phyloP scores from a whole-genome alignment of 257 asterid genomes.

The Plantago elongata region DNA sequence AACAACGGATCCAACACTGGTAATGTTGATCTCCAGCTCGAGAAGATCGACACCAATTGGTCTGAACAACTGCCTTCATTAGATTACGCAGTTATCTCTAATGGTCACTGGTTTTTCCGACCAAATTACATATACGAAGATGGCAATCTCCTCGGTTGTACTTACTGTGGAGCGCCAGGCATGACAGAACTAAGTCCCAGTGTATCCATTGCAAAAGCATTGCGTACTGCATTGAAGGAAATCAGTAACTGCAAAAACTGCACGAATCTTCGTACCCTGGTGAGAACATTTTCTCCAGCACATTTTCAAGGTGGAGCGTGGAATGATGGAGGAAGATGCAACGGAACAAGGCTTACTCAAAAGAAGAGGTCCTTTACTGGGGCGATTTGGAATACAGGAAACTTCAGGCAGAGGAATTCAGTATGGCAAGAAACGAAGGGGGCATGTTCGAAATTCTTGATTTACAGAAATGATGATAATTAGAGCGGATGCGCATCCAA shows the following conservation, averaged over 20 bases:
- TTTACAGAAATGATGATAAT: conserved; percentile 37
- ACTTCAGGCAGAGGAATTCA: conserved; percentile 36
- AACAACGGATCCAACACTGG: conserved; percentile 38
- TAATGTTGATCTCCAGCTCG: conserved; percentile 36
- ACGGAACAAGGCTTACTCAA: conserved; percentile 26
- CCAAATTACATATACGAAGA: conserved; percentile 31
- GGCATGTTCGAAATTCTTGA: conserved; percentile 30
- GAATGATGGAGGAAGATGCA: conserved; percentile 44
- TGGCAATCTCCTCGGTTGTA: conserved; percentile 35
- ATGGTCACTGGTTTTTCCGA: conserved; percentile 46
- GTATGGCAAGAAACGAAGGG: conserved; percentile 20
- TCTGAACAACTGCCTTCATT: conserved; percentile 29
- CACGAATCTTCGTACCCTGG: conserved; percentile 11
- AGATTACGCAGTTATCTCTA: conserved; percentile 42
- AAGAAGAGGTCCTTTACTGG: conserved; percentile 18
- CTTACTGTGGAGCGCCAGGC: conserved; percentile 27
- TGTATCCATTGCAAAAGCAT: conserved; percentile 31
- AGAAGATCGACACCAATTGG: conserved; percentile 35
- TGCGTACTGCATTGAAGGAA: conserved; percentile 29
- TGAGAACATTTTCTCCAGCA: conserved; percentile 40
- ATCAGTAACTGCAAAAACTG: conserved; percentile 33
- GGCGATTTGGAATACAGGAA: conserved; percentile 23
- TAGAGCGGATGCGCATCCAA: conserved; percentile 51
- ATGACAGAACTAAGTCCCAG: conserved; percentile 33
- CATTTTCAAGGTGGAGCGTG: conserved; percentile 50